Evolutionary conservation across 805 yeast species (phyloP), one percentile per base, ranked within the genome.

Genomic region (Monosporozyma servazzii): DNA sequence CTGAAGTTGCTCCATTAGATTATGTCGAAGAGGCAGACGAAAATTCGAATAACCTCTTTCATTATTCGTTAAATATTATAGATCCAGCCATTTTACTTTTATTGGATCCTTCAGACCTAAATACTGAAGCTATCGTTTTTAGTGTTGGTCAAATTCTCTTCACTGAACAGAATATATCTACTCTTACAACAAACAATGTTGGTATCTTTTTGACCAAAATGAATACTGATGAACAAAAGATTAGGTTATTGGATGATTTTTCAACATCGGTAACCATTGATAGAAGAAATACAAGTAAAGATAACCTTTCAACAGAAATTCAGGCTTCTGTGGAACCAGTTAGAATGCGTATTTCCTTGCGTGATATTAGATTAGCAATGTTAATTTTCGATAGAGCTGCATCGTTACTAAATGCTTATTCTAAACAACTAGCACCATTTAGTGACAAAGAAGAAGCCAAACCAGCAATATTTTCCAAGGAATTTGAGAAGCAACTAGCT

Each of bases 91-190:
- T 91, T 18, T 80, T 88, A 18, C 68, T 93, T 30, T 68, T 93
- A 43, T 96, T 96, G 0, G 86, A 91, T 63, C 87, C 96, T 0
- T 75, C 83, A 0, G 72, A 75, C 7, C 63, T 68, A 2, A 75
- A 81, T 54, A 80, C 96, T 0, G 96, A 90, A 59, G 98, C 98
- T 0, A 77, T 91, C 54, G 96, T 91, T 1, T 84, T 93, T 71
- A 86, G 87, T 60, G 80, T 89, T 13, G 95, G 85, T 53, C 96
- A 90, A 61, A 67, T 89, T 2, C 69, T 84, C 45, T 63, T 87
- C 3, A 77, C 91, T 0, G 80, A 84, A 53, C 89, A 85, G 60
- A 79, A 81, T 51, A 79, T 84, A 3, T 67, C 77, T 0, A 77
- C 91, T 0, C 63, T 89, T 5, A 80, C 86, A 27, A 83, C 87